These are phyloP conservation scores for Onygena corvina DNA, from an alignment of 2,329 filamentous ascomycete genomes.

Conservation along the genomic window DNA sequence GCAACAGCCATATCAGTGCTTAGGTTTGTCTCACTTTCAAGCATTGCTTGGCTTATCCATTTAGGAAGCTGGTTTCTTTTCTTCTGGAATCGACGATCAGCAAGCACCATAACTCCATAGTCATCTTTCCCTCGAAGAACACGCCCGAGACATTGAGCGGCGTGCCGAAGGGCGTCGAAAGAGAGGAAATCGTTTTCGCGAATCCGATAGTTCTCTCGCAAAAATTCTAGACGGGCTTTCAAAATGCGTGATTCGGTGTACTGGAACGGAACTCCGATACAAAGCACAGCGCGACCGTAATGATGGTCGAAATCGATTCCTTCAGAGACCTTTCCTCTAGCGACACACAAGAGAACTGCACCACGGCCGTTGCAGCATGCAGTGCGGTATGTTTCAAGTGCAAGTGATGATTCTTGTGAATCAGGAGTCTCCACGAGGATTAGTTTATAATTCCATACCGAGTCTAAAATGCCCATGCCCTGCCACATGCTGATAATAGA, in stretches of 20 bases:
- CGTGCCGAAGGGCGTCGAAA: conserved; percentile 98
- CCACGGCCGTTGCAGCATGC: conserved; percentile 95
- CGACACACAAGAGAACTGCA: conserved; percentile 85
- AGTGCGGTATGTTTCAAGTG: conserved; percentile 90
- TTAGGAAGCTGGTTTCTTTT: conserved; percentile 84
- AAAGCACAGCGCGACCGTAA: conserved; percentile 88
- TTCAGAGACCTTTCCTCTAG: conserved; percentile 91
- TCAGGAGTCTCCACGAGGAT: conserved; percentile 97
- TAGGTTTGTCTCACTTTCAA: conserved; percentile 75
- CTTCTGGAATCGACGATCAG: conserved; percentile 84
- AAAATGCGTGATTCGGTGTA: conserved; percentile 96
- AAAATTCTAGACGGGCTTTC: conserved; percentile 86
- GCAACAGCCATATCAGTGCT: conserved; percentile 93
- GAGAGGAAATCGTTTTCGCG: conserved; percentile 95
- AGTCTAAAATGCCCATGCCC: conserved; percentile 92
- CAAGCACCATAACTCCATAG: conserved; percentile 98
- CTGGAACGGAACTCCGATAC: conserved; percentile 95
- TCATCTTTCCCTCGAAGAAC: conserved; percentile 94
- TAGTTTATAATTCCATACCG: conserved; percentile 98
- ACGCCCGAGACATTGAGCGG: conserved; percentile 87
- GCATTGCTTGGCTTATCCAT: conserved; percentile 84
- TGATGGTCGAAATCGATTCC: conserved; percentile 99
- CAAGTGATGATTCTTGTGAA: conserved; percentile 89
- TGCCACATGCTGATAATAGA: conserved; percentile 99
- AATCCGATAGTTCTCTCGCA: conserved; percentile 95